Base-by-base conservation (phyloP, 441 rosid species). In the Gossypium laxum region DNA sequence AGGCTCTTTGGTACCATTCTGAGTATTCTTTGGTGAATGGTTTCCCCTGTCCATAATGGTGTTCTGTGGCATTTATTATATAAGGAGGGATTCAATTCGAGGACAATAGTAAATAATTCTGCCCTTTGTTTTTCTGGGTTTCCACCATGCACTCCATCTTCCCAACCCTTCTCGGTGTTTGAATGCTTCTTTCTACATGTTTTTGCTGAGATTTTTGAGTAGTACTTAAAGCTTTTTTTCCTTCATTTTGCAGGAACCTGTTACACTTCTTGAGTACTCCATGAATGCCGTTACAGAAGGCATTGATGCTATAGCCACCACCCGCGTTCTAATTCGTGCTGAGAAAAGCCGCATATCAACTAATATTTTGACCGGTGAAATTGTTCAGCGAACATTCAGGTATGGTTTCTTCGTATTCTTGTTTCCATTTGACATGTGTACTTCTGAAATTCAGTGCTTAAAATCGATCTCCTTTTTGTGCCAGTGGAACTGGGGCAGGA, bases 241-340 rank as follows among this genome's bases (percentile, higher is more conserved):
- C 18, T 21, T 30, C 11, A 14, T 15, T 21, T 21, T 69, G 67
- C 80, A 93, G 98, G 91, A 84, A 75, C 88, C 91, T 0, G 84
- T 76, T 6, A 73, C 84, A 38, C 93, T 94, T 76, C 88, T 89
- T 0, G 98, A 91, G 76, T 91, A 89, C 81, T 90, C 96, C 50
- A 43, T 94, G 89, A 88, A 4, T 68, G 91, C 97, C 5, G 93
- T 86, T 65, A 85, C 98, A 60, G 96, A 85, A 88, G 97, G 96
- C 78, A 90, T 91, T 6, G 98, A 94, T 77, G 98, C 97, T 7
- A 91, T 91, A 28, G 98, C 98, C 66, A 82, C 91, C 34, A 92
- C 98, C 2, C 89, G 97, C 8, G 98, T 94, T 81, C 69, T 89
- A 47, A 86, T 94, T 72, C 90, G 87, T 3, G 87, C 86, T 14